Conservation (phyloP, 1,284 basidiomycete species). For the Irpex rosettiformis region DNA sequence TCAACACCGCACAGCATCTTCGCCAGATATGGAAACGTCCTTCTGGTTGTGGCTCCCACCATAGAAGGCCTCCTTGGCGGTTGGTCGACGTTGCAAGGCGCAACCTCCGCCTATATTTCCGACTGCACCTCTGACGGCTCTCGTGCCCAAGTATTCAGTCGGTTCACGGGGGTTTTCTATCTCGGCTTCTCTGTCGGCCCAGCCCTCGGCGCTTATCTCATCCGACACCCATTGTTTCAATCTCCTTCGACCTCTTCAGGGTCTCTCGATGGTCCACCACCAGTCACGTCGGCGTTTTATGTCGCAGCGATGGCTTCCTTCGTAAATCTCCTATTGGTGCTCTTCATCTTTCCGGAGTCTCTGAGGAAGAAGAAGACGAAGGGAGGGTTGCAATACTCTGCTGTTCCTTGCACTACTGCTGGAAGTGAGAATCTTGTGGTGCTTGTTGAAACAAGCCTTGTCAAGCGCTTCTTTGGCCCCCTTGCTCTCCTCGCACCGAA, state of each 20-base stretch:
- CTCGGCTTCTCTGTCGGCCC: slow-evolving; percentile 76
- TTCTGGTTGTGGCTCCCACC: slow-evolving; percentile 79
- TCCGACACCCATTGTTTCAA: slow-evolving; percentile 45
- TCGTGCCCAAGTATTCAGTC: slow-evolving; percentile 76
- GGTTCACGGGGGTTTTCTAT: slow-evolving; percentile 69
- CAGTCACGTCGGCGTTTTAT: slow-evolving; percentile 59
- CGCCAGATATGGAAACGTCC: slow-evolving; percentile 62
- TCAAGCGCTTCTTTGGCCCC: slow-evolving; percentile 41
- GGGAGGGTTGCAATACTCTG: slow-evolving; percentile 3
- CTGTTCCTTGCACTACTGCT: background rate
- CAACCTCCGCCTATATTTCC: slow-evolving; percentile 80
- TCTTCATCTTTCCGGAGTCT: slow-evolving; percentile 67
- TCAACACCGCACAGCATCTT: slow-evolving; percentile 66
- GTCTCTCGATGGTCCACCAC: slow-evolving; percentile 21
- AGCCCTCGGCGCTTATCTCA: slow-evolving; percentile 67
- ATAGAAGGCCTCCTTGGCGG: slow-evolving; percentile 86
- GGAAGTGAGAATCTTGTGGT: background rate
- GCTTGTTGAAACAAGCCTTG: slow-evolving; percentile 22
- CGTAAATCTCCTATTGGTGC: slow-evolving; percentile 46
- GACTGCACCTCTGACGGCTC: slow-evolving; percentile 86
- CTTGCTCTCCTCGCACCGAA: slow-evolving; percentile 53
- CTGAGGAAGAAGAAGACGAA: slow-evolving; percentile 43
- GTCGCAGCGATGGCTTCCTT: slow-evolving; percentile 45
- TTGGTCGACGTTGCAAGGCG: slow-evolving; percentile 77
- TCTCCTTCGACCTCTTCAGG: slow-evolving; percentile 12